Conservation (phyloP, 257 asterid genomes). For the Penstemon barbatus region DNA sequence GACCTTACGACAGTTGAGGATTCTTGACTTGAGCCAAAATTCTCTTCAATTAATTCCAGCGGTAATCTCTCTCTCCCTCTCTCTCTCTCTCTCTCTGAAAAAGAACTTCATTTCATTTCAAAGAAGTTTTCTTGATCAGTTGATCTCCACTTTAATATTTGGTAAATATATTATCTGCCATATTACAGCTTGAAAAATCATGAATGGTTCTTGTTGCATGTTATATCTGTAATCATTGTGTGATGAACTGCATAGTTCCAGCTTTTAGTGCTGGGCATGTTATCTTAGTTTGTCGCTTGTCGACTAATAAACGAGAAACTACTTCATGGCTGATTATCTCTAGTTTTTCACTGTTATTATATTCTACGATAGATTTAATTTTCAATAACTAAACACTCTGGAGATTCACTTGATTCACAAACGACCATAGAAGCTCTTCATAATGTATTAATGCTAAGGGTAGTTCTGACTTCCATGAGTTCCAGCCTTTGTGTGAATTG, state of each 20-base stretch:
- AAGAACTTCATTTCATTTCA: not conserved
- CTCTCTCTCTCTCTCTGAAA: not conserved
- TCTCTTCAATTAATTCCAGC: slow-evolving; percentile 70
- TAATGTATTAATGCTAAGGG: not conserved
- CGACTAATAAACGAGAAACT: not conserved
- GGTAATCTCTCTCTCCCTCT: slow-evolving; percentile 44
- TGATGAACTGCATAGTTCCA: slow-evolving; percentile 5
- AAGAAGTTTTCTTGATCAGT: no score
- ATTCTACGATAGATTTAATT: not conserved
- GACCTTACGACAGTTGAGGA: slow-evolving; percentile 55
- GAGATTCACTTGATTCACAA: slow-evolving; percentile 1
- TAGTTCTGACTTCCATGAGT: not conserved
- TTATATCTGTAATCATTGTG: slow-evolving; percentile 13
- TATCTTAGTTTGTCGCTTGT: not conserved
- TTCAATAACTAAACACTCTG: not conserved
- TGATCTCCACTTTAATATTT: slow-evolving; percentile 10
- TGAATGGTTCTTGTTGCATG: slow-evolving; percentile 10
- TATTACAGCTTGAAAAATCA: slow-evolving; percentile 1
- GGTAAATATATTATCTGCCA: slow-evolving; percentile 4
- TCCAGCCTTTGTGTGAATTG: not conserved
- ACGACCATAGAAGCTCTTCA: not conserved
- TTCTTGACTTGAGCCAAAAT: slow-evolving; percentile 93
- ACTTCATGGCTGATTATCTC: no score
- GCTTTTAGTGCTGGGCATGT: slow-evolving; percentile 5
- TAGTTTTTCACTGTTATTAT: not conserved